Evolutionary conservation across 257 asterid species (phyloP).

Genomic region (Lycium ferocissimum): DNA sequence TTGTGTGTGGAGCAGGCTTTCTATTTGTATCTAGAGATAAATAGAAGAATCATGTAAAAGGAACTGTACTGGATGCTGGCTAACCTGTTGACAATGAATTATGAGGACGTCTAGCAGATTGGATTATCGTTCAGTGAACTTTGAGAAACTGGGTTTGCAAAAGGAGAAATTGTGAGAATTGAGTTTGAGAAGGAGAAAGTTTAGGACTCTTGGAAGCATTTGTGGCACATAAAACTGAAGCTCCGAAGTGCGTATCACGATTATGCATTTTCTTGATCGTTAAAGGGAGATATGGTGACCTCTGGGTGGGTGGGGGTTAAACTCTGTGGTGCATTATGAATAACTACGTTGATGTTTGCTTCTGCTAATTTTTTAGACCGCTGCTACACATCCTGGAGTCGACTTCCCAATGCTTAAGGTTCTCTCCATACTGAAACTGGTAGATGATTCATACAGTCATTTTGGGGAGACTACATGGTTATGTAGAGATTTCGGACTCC

Average conservation of each 20-base stretch:
- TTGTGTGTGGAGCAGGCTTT: neutral
- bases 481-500: neutral
- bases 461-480: neutral
- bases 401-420: neutral
- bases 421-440: neutral
- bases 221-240: neutral
- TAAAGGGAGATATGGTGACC: neutral
- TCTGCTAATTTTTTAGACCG: neutral
- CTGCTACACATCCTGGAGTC: neutral
- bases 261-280: neutral
- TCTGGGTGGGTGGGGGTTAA: neutral
- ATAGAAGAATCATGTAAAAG: neutral
- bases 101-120: neutral
- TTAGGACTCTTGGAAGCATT: neutral
- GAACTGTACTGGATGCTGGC: conserved; percentile 1
- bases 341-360: neutral
- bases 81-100: neutral
- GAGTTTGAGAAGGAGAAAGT: neutral
- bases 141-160: neutral
- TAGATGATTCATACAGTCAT: neutral
- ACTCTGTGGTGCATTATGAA: neutral
- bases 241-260: neutral
- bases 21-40: conserved; percentile 23
- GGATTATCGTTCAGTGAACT: neutral
- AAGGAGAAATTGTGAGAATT: neutral